Conservation (phyloP, 176 grass and related monocot genomes). For the Areca catechu region DNA sequence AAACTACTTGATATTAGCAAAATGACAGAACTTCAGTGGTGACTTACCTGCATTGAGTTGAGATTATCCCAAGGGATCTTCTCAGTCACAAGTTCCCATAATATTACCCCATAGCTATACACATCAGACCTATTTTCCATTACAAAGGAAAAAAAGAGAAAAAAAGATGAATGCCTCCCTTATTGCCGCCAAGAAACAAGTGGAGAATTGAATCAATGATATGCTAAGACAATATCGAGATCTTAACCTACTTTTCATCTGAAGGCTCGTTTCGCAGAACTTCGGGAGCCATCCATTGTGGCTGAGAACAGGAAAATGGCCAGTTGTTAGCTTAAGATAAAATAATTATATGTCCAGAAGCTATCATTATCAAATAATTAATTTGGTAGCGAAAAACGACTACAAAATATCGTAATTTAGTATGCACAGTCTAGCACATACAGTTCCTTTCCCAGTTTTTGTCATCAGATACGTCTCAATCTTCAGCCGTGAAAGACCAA, state of each 20-base stretch:
- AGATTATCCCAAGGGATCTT: constrained; percentile 99
- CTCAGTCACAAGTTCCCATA: constrained; percentile 96
- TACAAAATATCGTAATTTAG: constrained; percentile 1
- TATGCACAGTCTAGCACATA: not conserved
- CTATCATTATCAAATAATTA: too few relatives aligned
- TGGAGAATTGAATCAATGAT: constrained; percentile 1
- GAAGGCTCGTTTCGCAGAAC: constrained; percentile 18
- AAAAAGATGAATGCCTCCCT: too few relatives aligned
- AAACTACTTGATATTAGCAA: too few relatives aligned
- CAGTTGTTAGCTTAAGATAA: too few relatives aligned
- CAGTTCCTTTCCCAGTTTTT: constrained; percentile 14
- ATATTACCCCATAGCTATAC: constrained; percentile 91
- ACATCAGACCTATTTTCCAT: constrained; percentile 80
- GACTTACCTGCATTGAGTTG: constrained; percentile 86
- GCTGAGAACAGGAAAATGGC: not conserved
- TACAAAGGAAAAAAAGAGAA: not conserved
- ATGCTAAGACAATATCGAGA: constrained; percentile 4
- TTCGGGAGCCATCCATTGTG: constrained; percentile 19
- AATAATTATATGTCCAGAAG: too few relatives aligned
- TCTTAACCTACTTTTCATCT: constrained; percentile 2
- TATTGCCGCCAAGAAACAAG: not conserved
- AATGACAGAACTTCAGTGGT: not conserved
- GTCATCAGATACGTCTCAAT: constrained; percentile 11
- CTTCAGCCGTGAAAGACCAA: constrained; percentile 12
- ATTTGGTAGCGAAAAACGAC: not conserved